Evolutionary conservation across 129 eudicot genomes (phyloP).

Genomic region (Glebionis coronaria): DNA sequence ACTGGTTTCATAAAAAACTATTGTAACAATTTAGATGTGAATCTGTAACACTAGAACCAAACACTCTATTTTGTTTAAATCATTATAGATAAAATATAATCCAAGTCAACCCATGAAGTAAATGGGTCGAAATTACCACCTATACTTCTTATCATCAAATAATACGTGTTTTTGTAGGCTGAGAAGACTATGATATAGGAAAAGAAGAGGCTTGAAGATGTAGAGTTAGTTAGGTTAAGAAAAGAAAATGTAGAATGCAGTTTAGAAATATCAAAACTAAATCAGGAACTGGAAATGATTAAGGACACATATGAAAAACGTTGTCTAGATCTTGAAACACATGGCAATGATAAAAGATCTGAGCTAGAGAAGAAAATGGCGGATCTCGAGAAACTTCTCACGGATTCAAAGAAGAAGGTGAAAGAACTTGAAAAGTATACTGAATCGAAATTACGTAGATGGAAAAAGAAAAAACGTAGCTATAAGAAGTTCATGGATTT

Average conservation of each 20-base stretch:
- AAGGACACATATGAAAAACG: slow-evolving; percentile 38
- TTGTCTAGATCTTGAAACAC: slow-evolving; percentile 41
- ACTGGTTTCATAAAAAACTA: too few species aligned
- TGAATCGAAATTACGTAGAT: slow-evolving; percentile 52
- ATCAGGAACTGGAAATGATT: slow-evolving; percentile 42
- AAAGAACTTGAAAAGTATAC: slow-evolving; percentile 60
- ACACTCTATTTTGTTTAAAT: too few species aligned
- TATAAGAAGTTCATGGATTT: slow-evolving; percentile 60
- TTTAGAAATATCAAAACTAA: slow-evolving; percentile 37
- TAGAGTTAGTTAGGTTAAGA: slow-evolving; percentile 42
- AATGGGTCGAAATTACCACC: slow-evolving; percentile 2
- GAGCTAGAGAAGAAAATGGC: slow-evolving; percentile 48
- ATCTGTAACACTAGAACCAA: too few species aligned
- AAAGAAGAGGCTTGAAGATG: slow-evolving; percentile 57
- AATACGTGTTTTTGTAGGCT: slow-evolving; percentile 27
- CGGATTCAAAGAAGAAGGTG: slow-evolving; percentile 58
- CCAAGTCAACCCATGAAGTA: slow-evolving; percentile 7
- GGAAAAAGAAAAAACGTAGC: slow-evolving; percentile 66
- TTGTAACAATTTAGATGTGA: too few species aligned
- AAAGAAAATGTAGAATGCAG: slow-evolving; percentile 47
- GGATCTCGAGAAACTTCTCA: slow-evolving; percentile 51
- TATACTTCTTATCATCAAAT: neutral
- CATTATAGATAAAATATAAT: neutral
- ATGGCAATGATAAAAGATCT: slow-evolving; percentile 41
- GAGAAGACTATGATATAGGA: slow-evolving; percentile 65